Base-by-base conservation (phyloP, 2,329 filamentous ascomycete genomes). In the Aspergillus latus region DNA sequence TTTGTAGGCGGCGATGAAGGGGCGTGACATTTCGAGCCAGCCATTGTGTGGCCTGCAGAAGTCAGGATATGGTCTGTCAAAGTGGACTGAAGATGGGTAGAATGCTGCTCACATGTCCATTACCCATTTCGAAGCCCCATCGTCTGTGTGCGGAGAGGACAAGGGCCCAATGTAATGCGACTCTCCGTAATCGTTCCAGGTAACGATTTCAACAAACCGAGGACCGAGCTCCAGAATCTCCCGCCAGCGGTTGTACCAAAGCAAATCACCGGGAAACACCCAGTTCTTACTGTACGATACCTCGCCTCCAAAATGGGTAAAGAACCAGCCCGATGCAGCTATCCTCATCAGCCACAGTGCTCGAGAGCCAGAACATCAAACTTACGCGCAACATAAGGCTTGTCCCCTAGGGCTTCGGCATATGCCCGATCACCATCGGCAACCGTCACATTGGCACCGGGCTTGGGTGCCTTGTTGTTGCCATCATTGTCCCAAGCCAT, bases 161-260 rank as follows among this genome's bases (percentile, higher is more conserved):
- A 82, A 65, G 1, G 80, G 81, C 0, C 78, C 80, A 15, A 82
- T 73, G 62, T 84, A 83, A 61, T 84, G 81, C 13, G 76, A 80
- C 63, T 84, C 82, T 34, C 82, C 82, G 48, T 79, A 83, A 63
- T 84, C 77, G 49, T 79, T 79, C 77, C 76, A 79, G 5, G 76
- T 76, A 9, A 78, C 66, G 43, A 79, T 77, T 57, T 79, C 73
- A 5, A 84, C 67, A 55, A 81, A 82, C 4, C 76, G 72, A 13
- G 80, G 80, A 13, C 74, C 68, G n/a, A 80, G 62, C 5, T 65
- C 61, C 9, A 81, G 60, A 16, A 82, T 74, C 53, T 77, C 64
- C 8, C 66, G 58, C 75, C 75, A 77, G 21, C 75, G 74, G 10
- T 75, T 61, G 42, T 72, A 74, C 77, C 77, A 80, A 4, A 79